Evolutionary conservation across 768 basidiomycete genomes (phyloP).

Genomic region (Pisolithus albus): DNA sequence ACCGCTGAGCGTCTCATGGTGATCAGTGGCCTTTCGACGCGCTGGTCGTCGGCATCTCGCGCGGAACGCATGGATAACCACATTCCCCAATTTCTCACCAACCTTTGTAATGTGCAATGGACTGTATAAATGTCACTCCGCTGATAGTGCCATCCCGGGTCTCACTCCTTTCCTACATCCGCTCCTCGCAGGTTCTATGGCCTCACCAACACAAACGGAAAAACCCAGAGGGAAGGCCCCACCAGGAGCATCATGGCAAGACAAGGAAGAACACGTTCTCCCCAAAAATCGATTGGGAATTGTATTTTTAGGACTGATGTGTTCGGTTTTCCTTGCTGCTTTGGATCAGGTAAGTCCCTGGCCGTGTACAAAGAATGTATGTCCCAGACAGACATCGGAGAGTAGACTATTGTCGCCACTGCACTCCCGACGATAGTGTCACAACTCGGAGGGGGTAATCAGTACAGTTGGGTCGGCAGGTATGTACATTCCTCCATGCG

Average conservation of each 20-base stretch:
- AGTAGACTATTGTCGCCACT: conserved; percentile 61
- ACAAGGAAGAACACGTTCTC: conserved; percentile 34
- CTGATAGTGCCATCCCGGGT: too few relatives aligned
- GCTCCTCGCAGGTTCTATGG: background rate
- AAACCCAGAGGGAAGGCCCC: conserved; percentile 4
- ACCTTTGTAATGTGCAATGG: too few relatives aligned
- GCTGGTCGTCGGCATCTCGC: too few relatives aligned
- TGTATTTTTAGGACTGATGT: conserved; percentile 41
- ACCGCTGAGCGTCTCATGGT: too few relatives aligned
- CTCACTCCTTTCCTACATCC: too few relatives aligned
- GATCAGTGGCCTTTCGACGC: too few relatives aligned
- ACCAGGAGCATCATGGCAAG: conserved; percentile 34
- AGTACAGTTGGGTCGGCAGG: conserved; percentile 74
- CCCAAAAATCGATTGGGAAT: conserved; percentile 37
- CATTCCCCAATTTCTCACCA: too few relatives aligned
- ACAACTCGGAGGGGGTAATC: conserved; percentile 54
- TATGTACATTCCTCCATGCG: conserved; percentile 17
- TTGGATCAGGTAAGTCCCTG: conserved; percentile 46
- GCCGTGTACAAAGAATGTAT: background rate
- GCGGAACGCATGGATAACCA: too few relatives aligned
- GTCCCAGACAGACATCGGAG: background rate
- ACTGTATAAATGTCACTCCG: too few relatives aligned
- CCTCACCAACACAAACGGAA: background rate
- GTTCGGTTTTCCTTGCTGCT: conserved; percentile 35
- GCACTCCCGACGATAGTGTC: conserved; percentile 69